Percentiles rank a stretch among this genome's conserved stretches.
These are phyloP conservation scores for Pleurotus djamor DNA, from an alignment of 768 basidiomycete genomes.

Conservation along the genomic window DNA sequence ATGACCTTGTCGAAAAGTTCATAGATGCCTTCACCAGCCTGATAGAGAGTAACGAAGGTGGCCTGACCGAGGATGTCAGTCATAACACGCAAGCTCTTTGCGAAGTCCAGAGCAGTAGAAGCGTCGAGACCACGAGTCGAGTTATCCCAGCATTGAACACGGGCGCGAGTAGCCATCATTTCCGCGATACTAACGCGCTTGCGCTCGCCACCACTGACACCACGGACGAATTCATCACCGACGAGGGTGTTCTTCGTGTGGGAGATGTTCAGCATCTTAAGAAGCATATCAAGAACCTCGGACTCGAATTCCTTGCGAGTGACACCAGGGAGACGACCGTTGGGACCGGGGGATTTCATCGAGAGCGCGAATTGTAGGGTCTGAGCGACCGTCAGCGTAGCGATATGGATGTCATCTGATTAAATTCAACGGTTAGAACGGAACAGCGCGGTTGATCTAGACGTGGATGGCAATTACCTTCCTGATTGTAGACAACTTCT, in stretches of 20 bases:
- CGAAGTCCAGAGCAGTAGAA: constrained; percentile 86
- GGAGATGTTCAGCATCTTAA: constrained; percentile 80
- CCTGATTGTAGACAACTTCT: constrained; percentile 77
- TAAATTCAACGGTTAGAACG: background rate
- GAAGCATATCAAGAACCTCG: constrained; percentile 56
- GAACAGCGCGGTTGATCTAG: background rate
- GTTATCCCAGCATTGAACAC: constrained; percentile 83
- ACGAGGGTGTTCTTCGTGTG: constrained; percentile 81
- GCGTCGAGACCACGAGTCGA: constrained; percentile 82
- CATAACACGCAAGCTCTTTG: constrained; percentile 73
- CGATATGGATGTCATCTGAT: constrained; percentile 77
- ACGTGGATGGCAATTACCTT: constrained; percentile 38
- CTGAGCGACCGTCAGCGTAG: constrained; percentile 79
- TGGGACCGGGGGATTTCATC: constrained; percentile 68
- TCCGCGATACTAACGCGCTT: constrained; percentile 85
- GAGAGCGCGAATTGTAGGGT: constrained; percentile 72
- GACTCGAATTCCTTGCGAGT: constrained; percentile 56
- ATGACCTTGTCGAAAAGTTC: constrained; percentile 86
- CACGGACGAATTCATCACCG: constrained; percentile 84
- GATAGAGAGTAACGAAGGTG: constrained; percentile 79
- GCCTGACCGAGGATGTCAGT: constrained; percentile 83
- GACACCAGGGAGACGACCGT: constrained; percentile 68
- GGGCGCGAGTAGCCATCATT: constrained; percentile 81
- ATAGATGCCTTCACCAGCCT: constrained; percentile 81
- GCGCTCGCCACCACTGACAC: constrained; percentile 77